phyloP scores from a whole-genome alignment of 139 green algal genomes.

The Penium margaritaceum region DNA sequence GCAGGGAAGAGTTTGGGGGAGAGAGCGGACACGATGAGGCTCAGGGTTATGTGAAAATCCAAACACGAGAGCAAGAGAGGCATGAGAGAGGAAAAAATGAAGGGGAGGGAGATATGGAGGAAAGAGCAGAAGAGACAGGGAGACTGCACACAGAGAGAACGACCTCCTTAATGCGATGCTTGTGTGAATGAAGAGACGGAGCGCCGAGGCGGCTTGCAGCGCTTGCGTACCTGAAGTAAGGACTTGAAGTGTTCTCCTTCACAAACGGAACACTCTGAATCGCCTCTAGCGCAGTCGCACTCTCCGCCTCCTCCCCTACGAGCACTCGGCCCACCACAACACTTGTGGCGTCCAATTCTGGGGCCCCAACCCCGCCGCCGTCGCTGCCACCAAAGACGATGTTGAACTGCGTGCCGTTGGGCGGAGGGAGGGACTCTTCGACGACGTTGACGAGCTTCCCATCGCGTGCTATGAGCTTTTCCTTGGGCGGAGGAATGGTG shows the following conservation, averaged over 20 bases:
- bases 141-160: too few species aligned
- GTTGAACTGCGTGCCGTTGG: conserved; percentile 40
- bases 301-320: conserved; percentile 29
- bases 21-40: too few species aligned
- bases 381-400: conserved; percentile 20
- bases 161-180: too few species aligned
- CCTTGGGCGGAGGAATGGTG: conserved; percentile 20
- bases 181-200: too few species aligned
- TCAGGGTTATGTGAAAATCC: too few species aligned
- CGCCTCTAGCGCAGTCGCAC: too few species aligned
- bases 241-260: conserved; percentile 31
- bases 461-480: conserved; percentile 22
- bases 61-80: too few species aligned
- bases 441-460: conserved; percentile 24
- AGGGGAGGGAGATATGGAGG: not conserved
- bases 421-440: not conserved
- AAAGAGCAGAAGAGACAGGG: conserved; percentile 4
- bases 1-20: too few species aligned
- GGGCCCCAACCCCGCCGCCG: too few species aligned
- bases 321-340: conserved; percentile 32
- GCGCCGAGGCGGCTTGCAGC: too few species aligned
- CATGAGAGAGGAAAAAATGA: too few species aligned
- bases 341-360: conserved; percentile 43
- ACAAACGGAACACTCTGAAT: conserved; percentile 1
- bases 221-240: conserved; percentile 29